Evolutionary conservation across 1,284 basidiomycete genomes (phyloP).

Genomic region (Cryptococcus deneoformans): DNA sequence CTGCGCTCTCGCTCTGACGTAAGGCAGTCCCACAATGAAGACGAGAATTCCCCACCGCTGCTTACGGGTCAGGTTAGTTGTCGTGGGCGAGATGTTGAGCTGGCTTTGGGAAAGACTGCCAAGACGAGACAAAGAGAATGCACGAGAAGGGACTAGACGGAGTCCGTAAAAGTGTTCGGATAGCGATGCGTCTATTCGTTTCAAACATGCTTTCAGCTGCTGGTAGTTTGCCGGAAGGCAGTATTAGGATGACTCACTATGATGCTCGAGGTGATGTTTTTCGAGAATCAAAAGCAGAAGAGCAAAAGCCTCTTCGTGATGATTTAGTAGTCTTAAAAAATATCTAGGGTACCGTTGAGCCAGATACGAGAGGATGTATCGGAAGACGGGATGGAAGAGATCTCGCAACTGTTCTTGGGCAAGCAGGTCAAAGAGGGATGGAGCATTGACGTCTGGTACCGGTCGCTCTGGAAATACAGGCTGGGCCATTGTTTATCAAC

Average conservation of each 20-base stretch:
- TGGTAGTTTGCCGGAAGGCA: not conserved
- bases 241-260: constrained; percentile 56
- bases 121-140: not conserved
- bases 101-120: not conserved
- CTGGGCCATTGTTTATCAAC: not conserved
- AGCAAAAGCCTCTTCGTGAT: constrained; percentile 95
- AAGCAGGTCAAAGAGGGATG: constrained; percentile 91
- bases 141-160: constrained; percentile 16
- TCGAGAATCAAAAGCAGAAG: constrained; percentile 85
- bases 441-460: constrained; percentile 51
- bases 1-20: constrained; percentile 80
- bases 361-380: constrained; percentile 95
- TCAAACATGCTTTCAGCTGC: not conserved
- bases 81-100: constrained; percentile 5
- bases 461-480: constrained; percentile 3
- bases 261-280: constrained; percentile 79
- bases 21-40: constrained; percentile 82
- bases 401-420: constrained; percentile 94
- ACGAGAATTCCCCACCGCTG: constrained; percentile 63
- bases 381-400: constrained; percentile 88
- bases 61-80: constrained; percentile 18
- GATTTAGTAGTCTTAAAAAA: constrained; percentile 84
- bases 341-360: constrained; percentile 94
- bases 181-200: constrained; percentile 39
- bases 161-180: constrained; percentile 49